These are phyloP conservation scores for Pueraria montana DNA, from an alignment of 306 rosid species.

Conservation along the genomic window DNA sequence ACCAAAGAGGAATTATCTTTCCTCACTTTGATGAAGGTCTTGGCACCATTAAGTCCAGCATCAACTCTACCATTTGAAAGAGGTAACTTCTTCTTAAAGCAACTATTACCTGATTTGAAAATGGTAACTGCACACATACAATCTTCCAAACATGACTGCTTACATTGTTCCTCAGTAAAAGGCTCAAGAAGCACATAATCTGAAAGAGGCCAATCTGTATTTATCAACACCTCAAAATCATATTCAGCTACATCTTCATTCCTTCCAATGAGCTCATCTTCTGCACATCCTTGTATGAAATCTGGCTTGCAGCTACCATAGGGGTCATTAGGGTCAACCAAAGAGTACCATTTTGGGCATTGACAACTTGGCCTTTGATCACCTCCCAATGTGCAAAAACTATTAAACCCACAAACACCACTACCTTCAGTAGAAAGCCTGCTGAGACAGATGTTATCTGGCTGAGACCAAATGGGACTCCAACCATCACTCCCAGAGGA, in stretches of 20 bases:
- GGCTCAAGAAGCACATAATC: slow-evolving; percentile 44
- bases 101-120: slow-evolving; percentile 38
- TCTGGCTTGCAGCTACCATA: slow-evolving; percentile 58
- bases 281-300: slow-evolving; percentile 55
- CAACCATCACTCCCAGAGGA: slow-evolving; percentile 37
- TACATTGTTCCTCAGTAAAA: slow-evolving; percentile 51
- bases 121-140: slow-evolving; percentile 57
- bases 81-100: slow-evolving; percentile 60
- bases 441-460: slow-evolving; percentile 43
- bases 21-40: slow-evolving; percentile 55
- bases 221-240: slow-evolving; percentile 19
- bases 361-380: slow-evolving; percentile 45
- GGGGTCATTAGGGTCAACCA: slow-evolving; percentile 42
- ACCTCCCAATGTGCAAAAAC: slow-evolving; percentile 38
- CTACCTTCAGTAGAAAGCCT: neutral
- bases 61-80: slow-evolving; percentile 56
- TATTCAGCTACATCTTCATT: slow-evolving; percentile 26
- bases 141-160: slow-evolving; percentile 55
- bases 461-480: slow-evolving; percentile 41
- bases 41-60: slow-evolving; percentile 25
- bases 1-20: slow-evolving; percentile 46
- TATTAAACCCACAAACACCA: slow-evolving; percentile 58
- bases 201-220: slow-evolving; percentile 49
- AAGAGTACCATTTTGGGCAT: slow-evolving; percentile 56
- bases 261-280: slow-evolving; percentile 39